Conservation (phyloP, 2,329 filamentous ascomycete species). For the Aspergillus calidoustus region DNA sequence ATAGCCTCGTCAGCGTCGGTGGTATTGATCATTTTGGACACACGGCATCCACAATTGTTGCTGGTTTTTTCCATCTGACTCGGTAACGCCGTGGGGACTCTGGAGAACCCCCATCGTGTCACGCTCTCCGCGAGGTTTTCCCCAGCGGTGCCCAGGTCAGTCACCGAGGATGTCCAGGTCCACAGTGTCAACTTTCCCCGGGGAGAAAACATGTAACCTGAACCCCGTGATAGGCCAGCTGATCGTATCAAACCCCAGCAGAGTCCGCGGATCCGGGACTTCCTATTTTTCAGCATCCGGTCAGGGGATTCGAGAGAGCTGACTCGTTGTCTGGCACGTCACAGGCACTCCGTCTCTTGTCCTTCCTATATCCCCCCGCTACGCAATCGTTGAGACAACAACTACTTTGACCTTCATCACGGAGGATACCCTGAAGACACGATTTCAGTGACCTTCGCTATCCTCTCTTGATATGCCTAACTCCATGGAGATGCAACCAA, state of each 20-base stretch:
- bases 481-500: constrained; percentile 33
- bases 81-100: background rate
- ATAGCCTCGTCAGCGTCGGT: background rate
- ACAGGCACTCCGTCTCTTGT: background rate
- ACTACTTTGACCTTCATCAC: too few relatives aligned
- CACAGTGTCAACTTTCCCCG: constrained; percentile 2
- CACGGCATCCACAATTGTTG: background rate
- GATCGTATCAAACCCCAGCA: background rate
- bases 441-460: background rate
- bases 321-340: background rate
- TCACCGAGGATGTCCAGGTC: constrained; percentile 3
- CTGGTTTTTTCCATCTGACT: constrained; percentile 3
- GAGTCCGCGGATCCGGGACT: background rate
- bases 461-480: constrained; percentile 26
- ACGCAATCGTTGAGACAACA: background rate
- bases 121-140: constrained; percentile 2
- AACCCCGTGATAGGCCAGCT: background rate
- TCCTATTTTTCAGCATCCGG: background rate
- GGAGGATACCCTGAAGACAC: background rate
- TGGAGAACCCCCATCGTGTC: constrained; percentile 11
- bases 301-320: background rate
- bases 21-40: background rate
- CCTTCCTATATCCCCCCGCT: background rate
- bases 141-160: constrained; percentile 9
- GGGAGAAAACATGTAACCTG: constrained; percentile 4